Base-by-base conservation (phyloP, 1,139 yeast species). In the Blastobotrys serpentis region DNA sequence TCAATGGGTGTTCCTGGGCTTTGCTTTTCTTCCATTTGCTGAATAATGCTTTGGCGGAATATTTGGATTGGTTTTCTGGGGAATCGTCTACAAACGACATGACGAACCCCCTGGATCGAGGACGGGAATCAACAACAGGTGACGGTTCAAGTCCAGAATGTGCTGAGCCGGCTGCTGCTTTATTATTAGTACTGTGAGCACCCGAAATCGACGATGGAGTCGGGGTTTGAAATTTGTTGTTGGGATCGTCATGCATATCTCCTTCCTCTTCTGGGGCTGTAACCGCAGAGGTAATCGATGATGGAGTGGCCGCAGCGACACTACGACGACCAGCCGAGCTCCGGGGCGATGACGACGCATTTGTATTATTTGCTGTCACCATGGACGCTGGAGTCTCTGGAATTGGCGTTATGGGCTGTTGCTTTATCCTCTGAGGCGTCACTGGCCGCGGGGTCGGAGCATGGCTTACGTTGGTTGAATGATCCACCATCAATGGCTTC, bases 1-100 rank as follows among this genome's bases (percentile, higher is more conserved):
- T 36, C 14, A 36, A n/a, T 5, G 40, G 40, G 16, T 36, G 40
- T 3, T 36, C 40, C 40, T 36, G 40, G 7, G 25, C 42, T 7
- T 29, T 18, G 14, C 46, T 42, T 37, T 51, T 53, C 32, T 49
- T 52, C 48, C 49, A 46, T 32, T 43, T 47, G 18, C 50, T 42
- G 38, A 56, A 43, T 19, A 57, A 49, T 4, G 55, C 56, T 45
- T 56, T 56, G 18, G 60, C 60, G n/a, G 60, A 56, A 45, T 45
- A 57, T 45, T 54, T 54, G 8, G 61, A 56, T 10, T 44, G 47
- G 39, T 49, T 41, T 11, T 29, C 13, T 11, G 32, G 32, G 7
- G 42, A 25, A 25, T 44, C 40, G 26, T 46, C 47, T n/a, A 34
- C 50, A 17, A 49, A 49, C 6, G 47, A 36, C 40, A 36, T 36